These are phyloP conservation scores for Monilinia fructigena DNA, from an alignment of 2,329 filamentous ascomycete genomes.

Conservation along the genomic window DNA sequence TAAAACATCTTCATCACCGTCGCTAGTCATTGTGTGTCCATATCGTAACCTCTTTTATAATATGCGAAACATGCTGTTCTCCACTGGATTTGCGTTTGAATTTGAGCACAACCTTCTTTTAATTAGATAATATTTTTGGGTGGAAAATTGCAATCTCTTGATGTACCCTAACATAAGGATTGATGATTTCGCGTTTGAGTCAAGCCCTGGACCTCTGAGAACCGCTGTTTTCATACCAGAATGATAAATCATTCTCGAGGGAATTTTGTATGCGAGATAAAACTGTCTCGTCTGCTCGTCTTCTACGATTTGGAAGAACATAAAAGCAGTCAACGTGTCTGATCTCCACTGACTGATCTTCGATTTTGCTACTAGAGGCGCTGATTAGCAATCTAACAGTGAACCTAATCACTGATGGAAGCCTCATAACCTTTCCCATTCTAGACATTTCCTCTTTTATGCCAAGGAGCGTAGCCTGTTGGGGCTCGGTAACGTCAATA, in stretches of 20 bases:
- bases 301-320: conserved; percentile 1
- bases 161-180: neutral
- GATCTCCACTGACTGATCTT: conserved; percentile 5
- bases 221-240: neutral
- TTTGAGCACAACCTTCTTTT: neutral
- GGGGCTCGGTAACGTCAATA: neutral
- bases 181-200: neutral
- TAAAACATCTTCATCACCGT: neutral
- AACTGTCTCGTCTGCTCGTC: neutral
- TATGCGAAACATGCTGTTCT: neutral
- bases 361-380: neutral
- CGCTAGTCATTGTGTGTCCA: conserved; percentile 3
- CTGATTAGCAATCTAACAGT: neutral
- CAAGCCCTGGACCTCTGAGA: neutral
- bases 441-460: conserved; percentile 11
- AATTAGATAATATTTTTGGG: neutral
- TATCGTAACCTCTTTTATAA: neutral
- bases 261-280: neutral
- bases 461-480: neutral
- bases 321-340: conserved; percentile 2
- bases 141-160: conserved; percentile 15
- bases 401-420: neutral
- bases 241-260: neutral
- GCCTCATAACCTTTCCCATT: conserved; percentile 3
- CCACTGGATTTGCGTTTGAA: neutral